Conservation (phyloP, 2,329 filamentous ascomycete species). For the Aspergillus flavus region DNA sequence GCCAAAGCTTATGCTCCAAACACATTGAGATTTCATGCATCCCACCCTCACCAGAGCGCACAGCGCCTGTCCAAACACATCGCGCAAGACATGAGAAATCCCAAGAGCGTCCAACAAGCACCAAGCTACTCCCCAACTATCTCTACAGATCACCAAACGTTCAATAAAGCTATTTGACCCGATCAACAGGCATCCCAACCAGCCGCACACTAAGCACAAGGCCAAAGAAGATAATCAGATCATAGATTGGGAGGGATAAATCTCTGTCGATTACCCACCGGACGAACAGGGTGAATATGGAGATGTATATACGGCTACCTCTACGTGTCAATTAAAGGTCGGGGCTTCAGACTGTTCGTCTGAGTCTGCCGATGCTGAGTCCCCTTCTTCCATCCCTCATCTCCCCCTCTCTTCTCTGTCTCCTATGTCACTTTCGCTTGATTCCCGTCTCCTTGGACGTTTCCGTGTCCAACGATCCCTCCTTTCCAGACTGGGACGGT, state of each 20-base stretch:
- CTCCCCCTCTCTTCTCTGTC: not conserved
- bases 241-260: not conserved
- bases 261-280: not conserved
- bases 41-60: not conserved
- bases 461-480: not conserved
- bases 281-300: not conserved
- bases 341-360: not conserved
- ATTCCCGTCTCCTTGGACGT: not conserved
- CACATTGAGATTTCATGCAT: not conserved
- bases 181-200: not conserved
- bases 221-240: not conserved
- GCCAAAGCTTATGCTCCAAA: not conserved
- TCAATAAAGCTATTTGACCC: not conserved
- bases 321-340: not conserved
- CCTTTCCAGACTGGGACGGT: not conserved
- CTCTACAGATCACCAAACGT: not conserved
- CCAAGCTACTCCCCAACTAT: not conserved
- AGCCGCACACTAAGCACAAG: not conserved
- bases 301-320: not conserved
- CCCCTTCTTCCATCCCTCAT: not conserved
- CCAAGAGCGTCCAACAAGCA: not conserved
- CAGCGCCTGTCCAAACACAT: not conserved
- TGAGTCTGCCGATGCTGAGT: not conserved
- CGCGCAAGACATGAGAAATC: not conserved
- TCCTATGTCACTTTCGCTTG: too few species aligned